phyloP scores from a whole-genome alignment of 2,329 filamentous ascomycete species.

The Aspergillus tanneri region DNA sequence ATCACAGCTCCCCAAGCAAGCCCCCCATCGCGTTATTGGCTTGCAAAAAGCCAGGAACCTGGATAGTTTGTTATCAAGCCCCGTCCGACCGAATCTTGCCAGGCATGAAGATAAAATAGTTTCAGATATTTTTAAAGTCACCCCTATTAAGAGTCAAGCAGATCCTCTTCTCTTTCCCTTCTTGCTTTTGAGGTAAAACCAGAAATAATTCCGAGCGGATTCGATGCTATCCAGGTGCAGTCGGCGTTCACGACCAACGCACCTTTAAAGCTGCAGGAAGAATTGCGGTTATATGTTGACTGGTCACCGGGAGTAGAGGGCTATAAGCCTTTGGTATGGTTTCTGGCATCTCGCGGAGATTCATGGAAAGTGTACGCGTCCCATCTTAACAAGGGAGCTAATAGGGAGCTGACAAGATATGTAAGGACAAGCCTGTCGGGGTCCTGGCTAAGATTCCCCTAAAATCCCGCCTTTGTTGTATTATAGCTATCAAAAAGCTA shows the following conservation, averaged over 20 bases:
- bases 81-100: not conserved
- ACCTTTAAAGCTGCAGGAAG: not conserved
- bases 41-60: not conserved
- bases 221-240: not conserved
- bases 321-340: not conserved
- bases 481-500: too few species aligned
- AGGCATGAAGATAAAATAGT: not conserved
- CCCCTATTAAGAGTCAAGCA: not conserved
- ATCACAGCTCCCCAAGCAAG: not conserved
- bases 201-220: not conserved
- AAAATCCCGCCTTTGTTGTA: too few species aligned
- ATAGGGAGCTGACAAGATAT: too few species aligned
- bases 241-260: not conserved
- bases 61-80: not conserved
- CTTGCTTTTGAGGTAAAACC: not conserved
- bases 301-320: not conserved
- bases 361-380: not conserved
- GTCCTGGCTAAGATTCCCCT: too few species aligned
- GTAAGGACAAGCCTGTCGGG: too few species aligned
- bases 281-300: not conserved
- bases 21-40: not conserved
- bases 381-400: too few species aligned
- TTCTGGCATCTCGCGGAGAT: not conserved
- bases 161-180: not conserved
- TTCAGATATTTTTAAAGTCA: not conserved